Conservation (phyloP, 176 grass and related monocot genomes). For the Zoysia pacifica region DNA sequence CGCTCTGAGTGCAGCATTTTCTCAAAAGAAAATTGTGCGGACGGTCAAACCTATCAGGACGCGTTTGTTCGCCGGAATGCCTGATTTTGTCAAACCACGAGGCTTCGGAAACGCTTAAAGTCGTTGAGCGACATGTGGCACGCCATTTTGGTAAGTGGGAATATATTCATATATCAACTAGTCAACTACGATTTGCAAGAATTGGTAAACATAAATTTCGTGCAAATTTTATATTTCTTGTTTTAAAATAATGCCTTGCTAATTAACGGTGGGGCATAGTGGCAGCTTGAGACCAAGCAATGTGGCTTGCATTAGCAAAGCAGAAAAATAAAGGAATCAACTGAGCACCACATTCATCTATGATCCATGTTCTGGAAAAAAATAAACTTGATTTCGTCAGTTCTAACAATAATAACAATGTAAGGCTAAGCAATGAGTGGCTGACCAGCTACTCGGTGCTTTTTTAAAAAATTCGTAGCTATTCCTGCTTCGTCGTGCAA, state of each 20-base stretch:
- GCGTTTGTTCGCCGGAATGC: constrained; percentile 33
- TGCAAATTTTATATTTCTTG: constrained; percentile 1
- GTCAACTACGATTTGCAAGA: background rate
- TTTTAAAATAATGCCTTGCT: background rate
- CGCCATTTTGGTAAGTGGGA: constrained; percentile 31
- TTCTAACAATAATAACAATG: constrained; percentile 8
- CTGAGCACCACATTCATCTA: background rate
- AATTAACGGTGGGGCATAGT: constrained; percentile 19
- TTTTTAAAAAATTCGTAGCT: too few relatives aligned
- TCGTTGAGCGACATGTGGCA: constrained; percentile 26
- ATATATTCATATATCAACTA: background rate
- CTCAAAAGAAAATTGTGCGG: constrained; percentile 18
- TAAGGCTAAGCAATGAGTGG: background rate
- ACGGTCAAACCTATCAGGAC: constrained; percentile 36
- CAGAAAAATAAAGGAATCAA: background rate
- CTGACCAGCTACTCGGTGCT: background rate
- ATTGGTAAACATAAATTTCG: constrained; percentile 24
- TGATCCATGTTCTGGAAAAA: background rate
- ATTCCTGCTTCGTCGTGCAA: constrained; percentile 15
- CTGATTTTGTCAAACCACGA: constrained; percentile 34
- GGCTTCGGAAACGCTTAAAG: constrained; percentile 24
- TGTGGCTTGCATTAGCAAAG: constrained; percentile 25
- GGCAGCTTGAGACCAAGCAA: constrained; percentile 24
- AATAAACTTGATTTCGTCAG: constrained; percentile 1
- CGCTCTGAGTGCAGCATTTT: constrained; percentile 20